Conservation (phyloP, 164 flowering plant genomes). For the Vitis cinerea region DNA sequence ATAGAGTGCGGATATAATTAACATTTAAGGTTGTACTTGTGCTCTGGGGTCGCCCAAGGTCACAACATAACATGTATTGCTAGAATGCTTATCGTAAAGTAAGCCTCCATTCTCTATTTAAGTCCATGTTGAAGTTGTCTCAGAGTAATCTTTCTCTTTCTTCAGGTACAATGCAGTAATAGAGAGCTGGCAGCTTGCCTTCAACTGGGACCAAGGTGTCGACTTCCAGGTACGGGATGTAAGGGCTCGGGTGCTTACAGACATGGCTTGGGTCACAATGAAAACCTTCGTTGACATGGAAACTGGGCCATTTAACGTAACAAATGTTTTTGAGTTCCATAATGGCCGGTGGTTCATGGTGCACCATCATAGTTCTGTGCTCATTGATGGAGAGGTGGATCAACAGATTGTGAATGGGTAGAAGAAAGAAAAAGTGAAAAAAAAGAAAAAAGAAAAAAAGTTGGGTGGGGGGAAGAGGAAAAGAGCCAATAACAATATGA, state of each 20-base stretch:
- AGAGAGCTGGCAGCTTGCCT: constrained; percentile 69
- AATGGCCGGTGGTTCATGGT: constrained; percentile 85
- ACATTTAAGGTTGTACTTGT: too few species aligned
- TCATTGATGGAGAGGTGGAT: constrained; percentile 44
- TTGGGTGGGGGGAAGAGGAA: neutral
- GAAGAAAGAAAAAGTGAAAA: constrained; percentile 3
- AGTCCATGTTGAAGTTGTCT: too few species aligned
- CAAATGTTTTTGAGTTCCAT: constrained; percentile 83
- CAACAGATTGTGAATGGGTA: constrained; percentile 44
- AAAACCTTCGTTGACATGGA: constrained; percentile 64
- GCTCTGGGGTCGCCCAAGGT: too few species aligned
- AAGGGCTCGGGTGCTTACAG: constrained; percentile 66
- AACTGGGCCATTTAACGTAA: constrained; percentile 55
- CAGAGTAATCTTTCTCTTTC: neutral
- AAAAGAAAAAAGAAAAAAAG: neutral
- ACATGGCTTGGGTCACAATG: constrained; percentile 97
- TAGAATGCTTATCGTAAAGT: too few species aligned
- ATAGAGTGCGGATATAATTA: too few species aligned
- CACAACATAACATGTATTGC: too few species aligned
- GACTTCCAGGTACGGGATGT: constrained; percentile 80
- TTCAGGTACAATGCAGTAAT: constrained; percentile 74
- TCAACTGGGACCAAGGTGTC: constrained; percentile 61
- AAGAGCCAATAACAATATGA: neutral
- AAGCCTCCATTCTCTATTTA: too few species aligned
- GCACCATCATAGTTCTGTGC: constrained; percentile 88